Conservation (phyloP, 257 asterid species). For the Capsicum rhomboideum region DNA sequence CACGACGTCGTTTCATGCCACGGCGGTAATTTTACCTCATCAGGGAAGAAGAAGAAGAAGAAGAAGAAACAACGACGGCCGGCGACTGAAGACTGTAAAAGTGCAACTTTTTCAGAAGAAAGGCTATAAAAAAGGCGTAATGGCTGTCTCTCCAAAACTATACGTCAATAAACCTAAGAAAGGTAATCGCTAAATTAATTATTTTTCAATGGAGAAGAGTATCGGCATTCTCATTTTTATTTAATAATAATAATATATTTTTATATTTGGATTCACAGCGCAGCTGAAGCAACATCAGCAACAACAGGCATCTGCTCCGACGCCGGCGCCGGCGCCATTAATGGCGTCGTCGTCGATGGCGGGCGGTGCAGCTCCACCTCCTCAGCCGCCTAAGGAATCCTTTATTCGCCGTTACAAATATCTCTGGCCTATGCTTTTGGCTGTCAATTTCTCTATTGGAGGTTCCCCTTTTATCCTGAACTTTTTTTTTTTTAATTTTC, state of each 20-base stretch:
- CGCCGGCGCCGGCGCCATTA: slow-evolving; percentile 23
- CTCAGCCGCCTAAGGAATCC: slow-evolving; percentile 51
- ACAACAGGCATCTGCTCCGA: slow-evolving; percentile 18
- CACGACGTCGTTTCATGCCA: not conserved
- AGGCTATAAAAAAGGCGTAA: slow-evolving; percentile 12
- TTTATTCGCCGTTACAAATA: slow-evolving; percentile 62
- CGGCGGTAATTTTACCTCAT: not conserved
- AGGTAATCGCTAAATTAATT: slow-evolving; percentile 17
- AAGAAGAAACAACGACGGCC: not conserved
- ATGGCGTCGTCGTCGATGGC: slow-evolving; percentile 27
- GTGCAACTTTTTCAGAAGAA: not conserved
- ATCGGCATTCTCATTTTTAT: not conserved
- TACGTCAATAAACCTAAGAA: slow-evolving; percentile 57
- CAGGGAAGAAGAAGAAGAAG: not conserved
- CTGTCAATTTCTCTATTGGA: slow-evolving; percentile 69
- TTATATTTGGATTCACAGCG: not conserved
- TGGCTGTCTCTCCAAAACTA: slow-evolving; percentile 57
- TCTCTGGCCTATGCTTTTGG: slow-evolving; percentile 68
- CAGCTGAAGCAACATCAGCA: slow-evolving; percentile 43
- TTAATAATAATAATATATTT: not conserved
- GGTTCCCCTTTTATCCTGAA: slow-evolving; percentile 24
- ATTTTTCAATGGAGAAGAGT: not conserved
- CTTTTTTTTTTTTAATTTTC: not conserved
- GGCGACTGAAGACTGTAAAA: not conserved
- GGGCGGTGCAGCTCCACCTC: slow-evolving; percentile 28